phyloP scores from a whole-genome alignment of 1,284 basidiomycete genomes.

The Amylostereum areolatum region DNA sequence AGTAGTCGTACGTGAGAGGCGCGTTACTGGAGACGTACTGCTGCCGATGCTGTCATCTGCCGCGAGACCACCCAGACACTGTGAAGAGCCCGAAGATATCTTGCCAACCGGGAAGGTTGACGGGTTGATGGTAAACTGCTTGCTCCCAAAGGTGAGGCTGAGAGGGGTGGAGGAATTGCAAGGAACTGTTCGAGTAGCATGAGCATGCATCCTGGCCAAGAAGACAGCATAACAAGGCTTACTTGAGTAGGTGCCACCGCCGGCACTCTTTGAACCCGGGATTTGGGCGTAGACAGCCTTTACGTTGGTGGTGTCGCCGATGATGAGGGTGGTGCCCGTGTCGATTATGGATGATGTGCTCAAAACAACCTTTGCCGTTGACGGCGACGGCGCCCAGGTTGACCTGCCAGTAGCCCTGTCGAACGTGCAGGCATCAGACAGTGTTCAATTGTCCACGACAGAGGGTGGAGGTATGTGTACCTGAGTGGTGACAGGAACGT shows the following conservation, averaged over 20 bases:
- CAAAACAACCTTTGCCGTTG: slow-evolving; percentile 10
- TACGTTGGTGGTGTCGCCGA: background rate
- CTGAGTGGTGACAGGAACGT: slow-evolving; percentile 18
- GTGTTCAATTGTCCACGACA: too few relatives aligned
- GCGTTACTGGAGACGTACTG: too few relatives aligned
- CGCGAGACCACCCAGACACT: slow-evolving; percentile 15
- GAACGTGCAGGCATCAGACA: too few relatives aligned
- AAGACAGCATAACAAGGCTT: background rate
- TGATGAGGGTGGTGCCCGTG: slow-evolving; percentile 5
- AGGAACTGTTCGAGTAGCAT: slow-evolving; percentile 11
- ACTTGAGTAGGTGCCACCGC: slow-evolving; percentile 15
- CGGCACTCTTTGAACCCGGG: slow-evolving; percentile 16
- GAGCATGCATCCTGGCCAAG: background rate
- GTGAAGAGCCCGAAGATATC: slow-evolving; percentile 13
- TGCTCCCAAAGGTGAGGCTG: slow-evolving; percentile 17
- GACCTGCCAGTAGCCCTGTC: slow-evolving; percentile 23
- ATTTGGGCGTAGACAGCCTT: slow-evolving; percentile 13
- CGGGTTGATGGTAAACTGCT: slow-evolving; percentile 15
- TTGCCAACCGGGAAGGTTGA: slow-evolving; percentile 22
- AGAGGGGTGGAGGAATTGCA: slow-evolving; percentile 15
- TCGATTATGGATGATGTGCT: slow-evolving; percentile 13
- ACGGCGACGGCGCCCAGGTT: slow-evolving; percentile 13
- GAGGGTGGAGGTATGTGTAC: too few relatives aligned
- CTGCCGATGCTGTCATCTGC: slow-evolving; percentile 3
- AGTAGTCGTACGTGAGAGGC: too few relatives aligned